These are phyloP conservation scores for Dioscorea dumetorum DNA, from an alignment of 106 monocot genomes.

Conservation along the genomic window DNA sequence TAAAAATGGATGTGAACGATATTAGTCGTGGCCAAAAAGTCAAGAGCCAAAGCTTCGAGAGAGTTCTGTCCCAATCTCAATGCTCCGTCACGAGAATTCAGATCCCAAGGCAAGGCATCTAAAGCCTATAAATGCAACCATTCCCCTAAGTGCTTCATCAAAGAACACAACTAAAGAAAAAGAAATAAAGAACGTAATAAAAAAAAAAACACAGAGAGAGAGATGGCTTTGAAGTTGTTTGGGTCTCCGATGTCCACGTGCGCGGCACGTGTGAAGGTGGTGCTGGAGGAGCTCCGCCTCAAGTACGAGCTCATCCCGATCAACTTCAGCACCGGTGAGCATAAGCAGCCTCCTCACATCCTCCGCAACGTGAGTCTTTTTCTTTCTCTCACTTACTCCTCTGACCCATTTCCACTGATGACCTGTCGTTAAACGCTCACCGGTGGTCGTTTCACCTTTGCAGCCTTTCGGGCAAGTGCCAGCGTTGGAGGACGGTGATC, in stretches of 20 bases:
- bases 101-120: no score
- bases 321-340: conserved; percentile 29
- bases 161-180: no score
- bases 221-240: conserved; percentile 24
- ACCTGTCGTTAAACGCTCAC: not conserved
- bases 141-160: no score
- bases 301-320: conserved; percentile 34
- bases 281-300: conserved; percentile 30
- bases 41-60: no score
- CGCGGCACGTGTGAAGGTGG: conserved; percentile 18
- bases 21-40: no score
- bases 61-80: no score
- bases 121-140: not conserved
- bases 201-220: conserved; percentile 9
- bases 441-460: not conserved
- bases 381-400: not conserved
- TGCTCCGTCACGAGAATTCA: no score
- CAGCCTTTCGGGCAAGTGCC: conserved; percentile 38
- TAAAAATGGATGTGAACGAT: no score
- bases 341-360: conserved; percentile 32
- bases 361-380: conserved; percentile 21
- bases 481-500: conserved; percentile 34
- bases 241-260: conserved; percentile 14
- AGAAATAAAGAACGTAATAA: not conserved
- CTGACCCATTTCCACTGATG: not conserved